Evolutionary conservation across 2,329 filamentous ascomycete genomes (phyloP).

Genomic region (Fusarium succisae): DNA sequence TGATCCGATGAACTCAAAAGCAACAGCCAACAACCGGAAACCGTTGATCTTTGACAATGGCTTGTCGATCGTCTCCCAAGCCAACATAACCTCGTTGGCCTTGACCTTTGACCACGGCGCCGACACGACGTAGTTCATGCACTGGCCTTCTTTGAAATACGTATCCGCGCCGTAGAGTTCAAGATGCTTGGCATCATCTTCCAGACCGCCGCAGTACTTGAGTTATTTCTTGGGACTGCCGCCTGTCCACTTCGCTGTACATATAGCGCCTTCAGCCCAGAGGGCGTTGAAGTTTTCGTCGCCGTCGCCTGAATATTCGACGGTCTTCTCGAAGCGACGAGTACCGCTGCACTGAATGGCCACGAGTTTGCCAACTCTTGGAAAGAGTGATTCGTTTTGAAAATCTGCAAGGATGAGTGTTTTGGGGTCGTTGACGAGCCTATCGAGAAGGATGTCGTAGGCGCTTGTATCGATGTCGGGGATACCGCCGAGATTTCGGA

Average conservation of each 20-base stretch:
- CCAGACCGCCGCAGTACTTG: slow-evolving; percentile 72
- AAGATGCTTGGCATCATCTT: slow-evolving; percentile 64
- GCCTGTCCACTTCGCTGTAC: slow-evolving; percentile 70
- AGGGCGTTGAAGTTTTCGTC: slow-evolving; percentile 66
- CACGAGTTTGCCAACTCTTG: slow-evolving; percentile 65
- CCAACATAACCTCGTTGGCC: slow-evolving; percentile 70
- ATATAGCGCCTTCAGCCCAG: slow-evolving; percentile 74
- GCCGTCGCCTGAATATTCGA: slow-evolving; percentile 71
- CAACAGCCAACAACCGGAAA: slow-evolving; percentile 69
- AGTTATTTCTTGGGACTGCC: slow-evolving; percentile 75
- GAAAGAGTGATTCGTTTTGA: slow-evolving; percentile 67
- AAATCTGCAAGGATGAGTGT: slow-evolving; percentile 67
- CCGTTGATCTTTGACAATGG: slow-evolving; percentile 72
- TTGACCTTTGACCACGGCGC: slow-evolving; percentile 75
- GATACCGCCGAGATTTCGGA: slow-evolving; percentile 77
- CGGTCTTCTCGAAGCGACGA: slow-evolving; percentile 74
- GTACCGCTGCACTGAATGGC: slow-evolving; percentile 76
- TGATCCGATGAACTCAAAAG: slow-evolving; percentile 71
- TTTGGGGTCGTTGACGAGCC: slow-evolving; percentile 67
- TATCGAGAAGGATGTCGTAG: slow-evolving; percentile 65
- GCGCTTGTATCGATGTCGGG: slow-evolving; percentile 68
- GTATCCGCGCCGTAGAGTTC: slow-evolving; percentile 77
- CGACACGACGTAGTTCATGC: slow-evolving; percentile 74
- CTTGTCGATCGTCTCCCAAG: slow-evolving; percentile 77
- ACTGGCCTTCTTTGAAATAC: slow-evolving; percentile 74